Percentiles rank a stretch among this genome's conserved stretches.
Conservation (phyloP, 2,329 filamentous ascomycete species). For the Aureobasidium mangrovei region DNA sequence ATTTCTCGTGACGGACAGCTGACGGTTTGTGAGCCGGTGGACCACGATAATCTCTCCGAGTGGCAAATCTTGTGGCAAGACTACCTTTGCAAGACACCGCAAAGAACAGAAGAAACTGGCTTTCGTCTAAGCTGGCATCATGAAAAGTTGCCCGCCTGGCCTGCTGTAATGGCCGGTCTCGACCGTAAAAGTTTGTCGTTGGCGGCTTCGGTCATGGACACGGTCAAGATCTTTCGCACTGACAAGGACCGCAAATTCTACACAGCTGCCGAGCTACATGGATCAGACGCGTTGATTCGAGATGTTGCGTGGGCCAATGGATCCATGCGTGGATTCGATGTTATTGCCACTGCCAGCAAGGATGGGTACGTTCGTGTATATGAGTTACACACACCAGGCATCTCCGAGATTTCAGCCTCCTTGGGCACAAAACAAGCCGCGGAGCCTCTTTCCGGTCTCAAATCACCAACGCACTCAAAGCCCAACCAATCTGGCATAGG, state of each 20-base stretch:
- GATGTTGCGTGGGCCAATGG: conserved; percentile 91
- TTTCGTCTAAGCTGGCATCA: conserved; percentile 86
- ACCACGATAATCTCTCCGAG: conserved; percentile 69
- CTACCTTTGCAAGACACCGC: conserved; percentile 59
- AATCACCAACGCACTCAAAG: conserved; percentile 6
- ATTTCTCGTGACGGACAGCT: conserved; percentile 75
- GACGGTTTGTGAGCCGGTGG: conserved; percentile 74
- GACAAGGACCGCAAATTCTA: conserved; percentile 71
- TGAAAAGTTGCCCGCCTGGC: conserved; percentile 71
- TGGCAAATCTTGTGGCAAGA: conserved; percentile 71
- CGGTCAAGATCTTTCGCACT: conserved; percentile 76
- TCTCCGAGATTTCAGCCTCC: conserved; percentile 38
- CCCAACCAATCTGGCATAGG: conserved; percentile 44
- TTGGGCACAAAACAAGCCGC: not conserved
- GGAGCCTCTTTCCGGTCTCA: not conserved
- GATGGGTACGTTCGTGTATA: conserved; percentile 89
- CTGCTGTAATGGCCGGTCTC: conserved; percentile 70
- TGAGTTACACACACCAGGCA: conserved; percentile 55
- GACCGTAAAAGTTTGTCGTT: conserved; percentile 69
- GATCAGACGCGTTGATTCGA: conserved; percentile 68
- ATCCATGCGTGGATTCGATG: conserved; percentile 80
- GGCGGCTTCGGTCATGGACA: conserved; percentile 77
- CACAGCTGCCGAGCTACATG: conserved; percentile 64
- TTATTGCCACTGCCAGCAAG: conserved; percentile 85
- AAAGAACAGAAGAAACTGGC: conserved; percentile 73